Percentiles rank a stretch among this genome's conserved stretches.
Evolutionary conservation across 2,329 filamentous ascomycete species (phyloP).

Genomic region (Aspergillus puulaauensis): DNA sequence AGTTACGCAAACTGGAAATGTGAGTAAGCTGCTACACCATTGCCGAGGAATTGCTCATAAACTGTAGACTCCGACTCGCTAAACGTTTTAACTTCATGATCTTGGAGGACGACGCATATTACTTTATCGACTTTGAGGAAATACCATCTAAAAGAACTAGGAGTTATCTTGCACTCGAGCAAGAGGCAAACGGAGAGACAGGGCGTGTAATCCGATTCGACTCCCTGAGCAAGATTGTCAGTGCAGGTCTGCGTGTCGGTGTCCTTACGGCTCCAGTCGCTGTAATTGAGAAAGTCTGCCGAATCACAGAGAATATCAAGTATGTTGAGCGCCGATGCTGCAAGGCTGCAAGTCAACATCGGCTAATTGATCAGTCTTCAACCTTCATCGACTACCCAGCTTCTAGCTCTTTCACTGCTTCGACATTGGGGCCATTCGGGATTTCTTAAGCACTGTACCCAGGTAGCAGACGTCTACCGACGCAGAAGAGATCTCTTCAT

Average conservation of each 20-base stretch:
- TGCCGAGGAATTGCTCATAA: too few relatives aligned
- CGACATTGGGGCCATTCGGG: background rate
- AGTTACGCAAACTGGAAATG: constrained; percentile 4
- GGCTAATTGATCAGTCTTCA: background rate
- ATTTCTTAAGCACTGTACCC: background rate
- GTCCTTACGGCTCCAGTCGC: background rate
- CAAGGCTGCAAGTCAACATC: too few relatives aligned
- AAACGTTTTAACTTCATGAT: background rate
- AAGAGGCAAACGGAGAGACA: constrained; percentile 1
- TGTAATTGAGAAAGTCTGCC: background rate
- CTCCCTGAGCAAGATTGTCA: constrained; percentile 11
- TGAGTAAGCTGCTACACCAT: background rate
- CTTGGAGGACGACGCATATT: background rate
- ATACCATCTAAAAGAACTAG: background rate
- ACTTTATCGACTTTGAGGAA: background rate
- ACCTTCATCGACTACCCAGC: background rate
- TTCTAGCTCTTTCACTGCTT: background rate
- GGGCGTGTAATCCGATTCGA: constrained; percentile 6
- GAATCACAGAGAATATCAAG: background rate
- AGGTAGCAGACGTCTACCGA: constrained; percentile 1
- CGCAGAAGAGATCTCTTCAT: constrained; percentile 1
- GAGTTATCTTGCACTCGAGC: background rate
- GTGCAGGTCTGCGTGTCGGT: constrained; percentile 1
- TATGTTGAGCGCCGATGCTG: background rate
- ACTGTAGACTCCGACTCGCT: background rate